Evolutionary conservation across 2,329 filamentous ascomycete genomes (phyloP).

Genomic region (Aspergillus pseudoviridinutans): DNA sequence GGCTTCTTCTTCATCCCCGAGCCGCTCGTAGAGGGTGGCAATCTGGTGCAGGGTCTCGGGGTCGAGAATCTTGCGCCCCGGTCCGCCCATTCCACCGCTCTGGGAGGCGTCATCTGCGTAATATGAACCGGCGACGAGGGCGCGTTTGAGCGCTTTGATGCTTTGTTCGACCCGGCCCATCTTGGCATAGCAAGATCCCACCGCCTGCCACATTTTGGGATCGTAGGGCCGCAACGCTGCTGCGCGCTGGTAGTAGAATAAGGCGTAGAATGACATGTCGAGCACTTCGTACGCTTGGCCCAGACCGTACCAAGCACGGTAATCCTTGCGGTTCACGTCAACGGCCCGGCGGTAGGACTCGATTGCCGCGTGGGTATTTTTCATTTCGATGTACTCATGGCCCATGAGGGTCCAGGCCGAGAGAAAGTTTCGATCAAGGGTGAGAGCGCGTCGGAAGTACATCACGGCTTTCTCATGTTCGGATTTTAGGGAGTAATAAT

Average conservation of each 20-base stretch:
- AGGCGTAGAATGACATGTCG: constrained; percentile 94
- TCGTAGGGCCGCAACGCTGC: constrained; percentile 92
- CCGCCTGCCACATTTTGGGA: constrained; percentile 97
- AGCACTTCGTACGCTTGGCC: constrained; percentile 97
- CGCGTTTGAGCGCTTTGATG: constrained; percentile 92
- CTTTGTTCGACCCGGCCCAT: constrained; percentile 84
- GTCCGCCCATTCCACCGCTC: constrained; percentile 9
- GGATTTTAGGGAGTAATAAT: constrained; percentile 92
- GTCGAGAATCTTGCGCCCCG: constrained; percentile 63
- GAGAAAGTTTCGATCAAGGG: constrained; percentile 82
- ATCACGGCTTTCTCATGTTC: constrained; percentile 97
- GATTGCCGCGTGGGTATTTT: constrained; percentile 96
- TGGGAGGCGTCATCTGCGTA: constrained; percentile 51
- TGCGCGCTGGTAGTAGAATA: constrained; percentile 97
- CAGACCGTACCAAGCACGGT: constrained; percentile 95
- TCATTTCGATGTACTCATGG: constrained; percentile 97
- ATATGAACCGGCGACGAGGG: constrained; percentile 80
- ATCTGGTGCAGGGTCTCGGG: constrained; percentile 90
- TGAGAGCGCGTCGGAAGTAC: constrained; percentile 91
- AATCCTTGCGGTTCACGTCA: constrained; percentile 92
- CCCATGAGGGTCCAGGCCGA: constrained; percentile 99
- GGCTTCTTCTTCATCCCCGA: constrained; percentile 73
- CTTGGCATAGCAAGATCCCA: constrained; percentile 85
- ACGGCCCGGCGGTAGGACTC: constrained; percentile 94
- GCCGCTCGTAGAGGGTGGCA: constrained; percentile 78